These are phyloP conservation scores for Ceratobasidium sp. DNA, from an alignment of 1,284 basidiomycete species.

Conservation along the genomic window DNA sequence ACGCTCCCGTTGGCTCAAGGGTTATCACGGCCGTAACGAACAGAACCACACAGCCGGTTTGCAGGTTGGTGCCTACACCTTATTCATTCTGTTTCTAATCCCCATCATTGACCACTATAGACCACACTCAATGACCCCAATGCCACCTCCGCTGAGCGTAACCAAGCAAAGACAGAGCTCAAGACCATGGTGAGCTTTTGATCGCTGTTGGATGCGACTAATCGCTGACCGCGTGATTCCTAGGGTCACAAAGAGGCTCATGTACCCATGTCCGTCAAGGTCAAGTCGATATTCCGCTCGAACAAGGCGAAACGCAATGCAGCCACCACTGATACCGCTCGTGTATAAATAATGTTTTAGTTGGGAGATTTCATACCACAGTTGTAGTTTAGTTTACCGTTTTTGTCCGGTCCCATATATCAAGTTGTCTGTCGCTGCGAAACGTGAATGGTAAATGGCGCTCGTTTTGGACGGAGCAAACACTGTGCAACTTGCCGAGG, in stretches of 20 bases:
- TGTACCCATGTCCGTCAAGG: slow-evolving; percentile 33
- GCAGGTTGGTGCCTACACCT: slow-evolving; percentile 6
- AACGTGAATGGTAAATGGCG: background rate
- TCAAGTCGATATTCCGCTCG: slow-evolving; percentile 42
- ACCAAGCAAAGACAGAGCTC: slow-evolving; percentile 35
- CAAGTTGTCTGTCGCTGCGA: background rate
- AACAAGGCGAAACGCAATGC: slow-evolving; percentile 22
- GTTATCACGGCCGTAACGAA: slow-evolving; percentile 26
- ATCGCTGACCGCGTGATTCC: background rate
- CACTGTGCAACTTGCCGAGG: background rate
- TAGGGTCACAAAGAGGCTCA: slow-evolving; percentile 36
- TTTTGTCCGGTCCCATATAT: background rate
- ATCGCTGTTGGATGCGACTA: background rate
- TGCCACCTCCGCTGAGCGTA: slow-evolving; percentile 13
- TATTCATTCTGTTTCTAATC: background rate
- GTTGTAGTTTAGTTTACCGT: background rate
- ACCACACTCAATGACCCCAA: slow-evolving; percentile 29
- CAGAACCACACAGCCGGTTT: slow-evolving; percentile 13
- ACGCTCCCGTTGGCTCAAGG: slow-evolving; percentile 37
- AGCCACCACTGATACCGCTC: slow-evolving; percentile 8
- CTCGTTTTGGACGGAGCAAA: background rate
- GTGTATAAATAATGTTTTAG: slow-evolving; percentile 14
- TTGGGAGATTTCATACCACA: background rate
- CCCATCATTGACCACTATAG: background rate
- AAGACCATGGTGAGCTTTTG: slow-evolving; percentile 24